Base-by-base conservation (phyloP, 768 basidiomycete genomes). In the Leccinum ochraceum region DNA sequence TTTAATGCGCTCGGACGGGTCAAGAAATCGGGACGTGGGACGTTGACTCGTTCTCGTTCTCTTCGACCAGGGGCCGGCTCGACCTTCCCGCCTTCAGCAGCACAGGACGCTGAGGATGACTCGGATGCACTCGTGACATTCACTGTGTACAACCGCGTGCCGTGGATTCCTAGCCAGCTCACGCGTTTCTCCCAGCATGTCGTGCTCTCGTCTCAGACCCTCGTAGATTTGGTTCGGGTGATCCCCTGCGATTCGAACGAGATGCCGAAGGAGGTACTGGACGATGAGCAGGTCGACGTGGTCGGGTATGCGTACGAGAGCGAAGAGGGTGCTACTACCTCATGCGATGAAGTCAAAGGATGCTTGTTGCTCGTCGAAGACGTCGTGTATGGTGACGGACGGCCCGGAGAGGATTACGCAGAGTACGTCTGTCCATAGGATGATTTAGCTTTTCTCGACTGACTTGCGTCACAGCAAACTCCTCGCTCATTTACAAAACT, bases 201-300 rank as follows among this genome's bases (percentile, higher is more conserved):
- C 11, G 69, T 90, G 7, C 70, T 88, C 16, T 86, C 89, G n/a
- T 86, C 86, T 5, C 88, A 92, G 67, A 89, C 86, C 0, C 80
- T 94, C 3, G 80, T 78, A 20, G 87, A 91, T 61, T 70, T 93
- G 13, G 81, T 81, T 58, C 73, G 78, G 5, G 72, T 74, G 30
- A 81, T 94, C 28, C 84, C 86, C 22, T 93, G 92, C 64, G 68
- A 78, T 6, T 86, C 85, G 3, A 85, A 82, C 37, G 81, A 85
- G 44, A 71, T 84, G 24, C 79, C 81, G 1, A 64, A 69, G 32
- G 83, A 87, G 64, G 62, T 72, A 16, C 56, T 74, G 22, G 75
- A 74, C 13, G 42, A 20, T 42, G 69, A 67, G 22, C 62, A 73
- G 2, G 78, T 70, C 6, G 61, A 67, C 20, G 62, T 77, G 7